Evolutionary conservation across 805 yeast species (phyloP).

Genomic region (Nakazawaea pomicola): DNA sequence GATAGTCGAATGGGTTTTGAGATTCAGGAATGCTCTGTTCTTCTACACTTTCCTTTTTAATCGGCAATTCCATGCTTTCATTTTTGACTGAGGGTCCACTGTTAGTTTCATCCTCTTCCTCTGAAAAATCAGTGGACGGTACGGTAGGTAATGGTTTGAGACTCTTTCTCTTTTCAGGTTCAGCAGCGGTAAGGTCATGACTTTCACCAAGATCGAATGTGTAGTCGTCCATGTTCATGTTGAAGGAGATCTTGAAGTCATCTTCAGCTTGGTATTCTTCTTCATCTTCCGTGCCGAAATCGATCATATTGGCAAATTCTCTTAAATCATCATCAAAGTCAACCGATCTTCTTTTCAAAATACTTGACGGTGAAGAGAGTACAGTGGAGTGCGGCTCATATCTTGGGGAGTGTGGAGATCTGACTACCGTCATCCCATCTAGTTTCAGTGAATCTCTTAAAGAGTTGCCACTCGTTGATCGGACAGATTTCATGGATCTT

Average conservation of each 20-base stretch:
- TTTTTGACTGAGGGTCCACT: no score
- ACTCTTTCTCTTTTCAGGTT: no score
- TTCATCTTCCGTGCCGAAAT: conserved; percentile 35
- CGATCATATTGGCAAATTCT: conserved; percentile 41
- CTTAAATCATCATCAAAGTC: conserved; percentile 33
- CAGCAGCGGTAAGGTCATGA: neutral
- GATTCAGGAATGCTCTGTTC: neutral
- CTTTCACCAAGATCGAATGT: conserved; percentile 1
- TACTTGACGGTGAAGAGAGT: conserved; percentile 31
- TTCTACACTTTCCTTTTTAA: neutral
- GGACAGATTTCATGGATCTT: conserved; percentile 50
- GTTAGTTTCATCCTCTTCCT: conserved; percentile 1
- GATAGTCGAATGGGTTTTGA: conserved; percentile 7
- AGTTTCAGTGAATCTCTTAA: conserved; percentile 22
- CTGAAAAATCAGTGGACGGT: neutral
- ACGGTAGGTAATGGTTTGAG: conserved; percentile 4
- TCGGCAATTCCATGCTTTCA: neutral
- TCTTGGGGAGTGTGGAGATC: conserved; percentile 17
- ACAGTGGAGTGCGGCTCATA: conserved; percentile 6
- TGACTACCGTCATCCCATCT: conserved; percentile 45
- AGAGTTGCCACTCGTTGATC: conserved; percentile 15
- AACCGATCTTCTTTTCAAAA: conserved; percentile 27
- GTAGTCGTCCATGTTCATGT: conserved; percentile 27
- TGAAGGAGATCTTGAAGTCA: conserved; percentile 15
- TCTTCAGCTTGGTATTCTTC: neutral